Percentiles rank a stretch among this genome's conserved stretches.
These are phyloP conservation scores for Dipodascopsis uninucleata DNA, from an alignment of 805 yeast genomes.

Conservation along the genomic window DNA sequence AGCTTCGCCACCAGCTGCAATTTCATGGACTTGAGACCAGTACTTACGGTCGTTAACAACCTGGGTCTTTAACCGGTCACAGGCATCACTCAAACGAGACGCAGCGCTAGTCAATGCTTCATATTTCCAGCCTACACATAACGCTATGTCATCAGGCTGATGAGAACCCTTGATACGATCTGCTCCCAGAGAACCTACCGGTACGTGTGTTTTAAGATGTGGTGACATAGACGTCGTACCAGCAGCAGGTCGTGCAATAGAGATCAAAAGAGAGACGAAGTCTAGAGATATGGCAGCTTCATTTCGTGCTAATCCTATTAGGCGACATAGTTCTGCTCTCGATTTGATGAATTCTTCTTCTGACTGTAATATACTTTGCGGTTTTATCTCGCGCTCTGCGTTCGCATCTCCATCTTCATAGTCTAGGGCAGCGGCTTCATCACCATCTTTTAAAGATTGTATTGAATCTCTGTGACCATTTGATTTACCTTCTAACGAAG, in stretches of 20 bases:
- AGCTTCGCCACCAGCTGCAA: conserved; percentile 51
- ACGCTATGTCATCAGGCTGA: conserved; percentile 36
- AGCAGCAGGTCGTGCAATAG: conserved; percentile 78
- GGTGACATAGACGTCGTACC: conserved; percentile 88
- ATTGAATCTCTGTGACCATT: no score
- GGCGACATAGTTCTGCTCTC: conserved; percentile 30
- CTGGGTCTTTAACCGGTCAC: conserved; percentile 50
- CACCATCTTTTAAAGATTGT: no score
- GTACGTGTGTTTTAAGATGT: conserved; percentile 66
- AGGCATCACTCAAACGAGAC: conserved; percentile 48
- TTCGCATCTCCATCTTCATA: conserved; percentile 14
- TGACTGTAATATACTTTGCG: neutral
- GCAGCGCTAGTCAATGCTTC: conserved; percentile 60
- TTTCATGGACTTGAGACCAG: conserved; percentile 53
- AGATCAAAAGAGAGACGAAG: conserved; percentile 75
- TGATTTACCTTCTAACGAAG: no score
- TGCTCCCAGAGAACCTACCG: conserved; percentile 63
- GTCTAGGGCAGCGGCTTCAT: conserved; percentile 19
- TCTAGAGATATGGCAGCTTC: conserved; percentile 87
- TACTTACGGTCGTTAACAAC: conserved; percentile 59
- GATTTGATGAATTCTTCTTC: conserved; percentile 29
- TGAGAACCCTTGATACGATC: conserved; percentile 29
- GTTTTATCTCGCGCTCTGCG: neutral
- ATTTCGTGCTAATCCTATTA: conserved; percentile 58
- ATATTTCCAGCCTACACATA: conserved; percentile 81